A percentile compares a stretch with the other conserved stretches of the same genome.
Evolutionary conservation across 2,329 filamentous ascomycete genomes (phyloP).

Genomic region (Hirsutella thompsonii): DNA sequence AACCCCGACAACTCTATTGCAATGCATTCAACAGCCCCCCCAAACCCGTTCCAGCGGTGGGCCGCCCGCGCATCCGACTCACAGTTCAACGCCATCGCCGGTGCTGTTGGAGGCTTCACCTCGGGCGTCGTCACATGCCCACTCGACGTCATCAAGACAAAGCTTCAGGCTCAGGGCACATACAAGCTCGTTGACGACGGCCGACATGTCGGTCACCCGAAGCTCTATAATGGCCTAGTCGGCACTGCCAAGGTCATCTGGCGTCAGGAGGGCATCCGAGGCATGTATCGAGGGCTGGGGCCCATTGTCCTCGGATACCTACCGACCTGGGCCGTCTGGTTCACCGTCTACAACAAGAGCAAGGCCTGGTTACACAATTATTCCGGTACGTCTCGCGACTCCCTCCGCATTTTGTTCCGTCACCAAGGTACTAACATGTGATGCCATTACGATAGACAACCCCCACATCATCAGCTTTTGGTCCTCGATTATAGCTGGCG

Average conservation of each 20-base stretch:
- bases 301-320: slow-evolving; percentile 93
- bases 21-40: slow-evolving; percentile 16
- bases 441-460: slow-evolving; percentile 40
- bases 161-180: slow-evolving; percentile 87
- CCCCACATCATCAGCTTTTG: slow-evolving; percentile 70
- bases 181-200: slow-evolving; percentile 45
- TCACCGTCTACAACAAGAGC: slow-evolving; percentile 88
- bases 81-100: slow-evolving; percentile 72
- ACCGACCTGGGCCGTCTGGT: slow-evolving; percentile 96
- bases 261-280: slow-evolving; percentile 74
- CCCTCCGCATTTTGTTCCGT: neutral
- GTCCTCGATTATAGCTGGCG: slow-evolving; percentile 83
- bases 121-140: slow-evolving; percentile 93
- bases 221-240: slow-evolving; percentile 72
- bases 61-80: slow-evolving; percentile 42
- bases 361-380: slow-evolving; percentile 60
- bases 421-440: neutral
- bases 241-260: slow-evolving; percentile 81
- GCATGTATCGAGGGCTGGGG: slow-evolving; percentile 85
- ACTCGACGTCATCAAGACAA: slow-evolving; percentile 98
- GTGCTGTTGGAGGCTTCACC: slow-evolving; percentile 79
- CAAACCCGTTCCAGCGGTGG: slow-evolving; percentile 42
- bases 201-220: slow-evolving; percentile 33
- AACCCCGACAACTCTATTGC: slow-evolving; percentile 12
- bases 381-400: slow-evolving; percentile 34